Conservation (phyloP, 768 basidiomycete genomes). For the Pulveroboletus sp. region DNA sequence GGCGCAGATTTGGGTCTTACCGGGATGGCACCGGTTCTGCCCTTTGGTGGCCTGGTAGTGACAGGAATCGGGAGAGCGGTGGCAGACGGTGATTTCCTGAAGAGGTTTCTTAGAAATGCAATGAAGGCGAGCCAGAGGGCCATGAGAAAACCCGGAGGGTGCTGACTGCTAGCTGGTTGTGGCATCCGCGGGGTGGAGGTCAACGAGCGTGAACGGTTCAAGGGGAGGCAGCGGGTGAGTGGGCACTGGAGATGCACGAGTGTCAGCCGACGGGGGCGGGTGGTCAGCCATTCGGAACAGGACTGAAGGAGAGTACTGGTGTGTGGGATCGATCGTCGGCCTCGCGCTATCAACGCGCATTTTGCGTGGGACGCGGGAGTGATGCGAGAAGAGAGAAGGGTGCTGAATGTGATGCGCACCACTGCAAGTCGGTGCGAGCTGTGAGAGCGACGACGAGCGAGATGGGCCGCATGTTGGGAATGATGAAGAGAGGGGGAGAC, state of each 20-base stretch:
- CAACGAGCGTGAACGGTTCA: neutral
- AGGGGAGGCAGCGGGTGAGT: neutral
- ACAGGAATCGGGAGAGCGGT: conserved; percentile 15
- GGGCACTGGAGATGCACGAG: too few relatives aligned
- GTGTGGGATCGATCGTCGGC: conserved; percentile 12
- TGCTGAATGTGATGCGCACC: neutral
- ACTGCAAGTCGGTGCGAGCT: neutral
- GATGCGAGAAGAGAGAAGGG: neutral
- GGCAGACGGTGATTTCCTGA: conserved; percentile 9
- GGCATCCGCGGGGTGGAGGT: neutral
- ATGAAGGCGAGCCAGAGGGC: conserved; percentile 15
- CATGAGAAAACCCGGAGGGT: conserved; percentile 6
- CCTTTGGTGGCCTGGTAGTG: conserved; percentile 4
- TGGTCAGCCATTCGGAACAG: conserved; percentile 3
- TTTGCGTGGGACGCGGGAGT: conserved; percentile 6
- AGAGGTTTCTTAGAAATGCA: conserved; percentile 8
- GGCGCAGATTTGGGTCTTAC: neutral
- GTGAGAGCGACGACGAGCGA: neutral
- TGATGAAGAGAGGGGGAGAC: too few relatives aligned
- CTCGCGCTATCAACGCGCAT: conserved; percentile 10
- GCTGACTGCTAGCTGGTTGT: neutral
- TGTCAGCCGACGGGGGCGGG: neutral
- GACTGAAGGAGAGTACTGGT: neutral
- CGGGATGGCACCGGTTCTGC: neutral
- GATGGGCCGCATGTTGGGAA: neutral